phyloP scores from a whole-genome alignment of 2,329 filamentous ascomycete species.

The Colletotrichum shisoi region DNA sequence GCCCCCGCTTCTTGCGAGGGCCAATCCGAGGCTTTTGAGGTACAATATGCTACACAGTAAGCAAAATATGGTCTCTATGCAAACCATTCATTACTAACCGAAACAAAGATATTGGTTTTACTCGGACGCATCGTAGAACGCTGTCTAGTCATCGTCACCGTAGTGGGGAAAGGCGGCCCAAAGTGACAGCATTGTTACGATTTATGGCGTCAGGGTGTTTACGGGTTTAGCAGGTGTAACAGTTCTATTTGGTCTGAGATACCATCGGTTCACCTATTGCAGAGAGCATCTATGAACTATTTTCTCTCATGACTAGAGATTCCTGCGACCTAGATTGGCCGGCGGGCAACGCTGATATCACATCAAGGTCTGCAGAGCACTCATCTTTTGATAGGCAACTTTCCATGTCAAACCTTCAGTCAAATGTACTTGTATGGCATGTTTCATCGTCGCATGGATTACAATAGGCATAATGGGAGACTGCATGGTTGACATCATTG shows the following conservation, averaged over 20 bases:
- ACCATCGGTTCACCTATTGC: conserved; percentile 25
- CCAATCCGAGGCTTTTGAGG: conserved; percentile 68
- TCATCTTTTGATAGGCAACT: neutral
- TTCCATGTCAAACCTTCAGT: no score
- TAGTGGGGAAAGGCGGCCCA: neutral
- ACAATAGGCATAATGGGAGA: no score
- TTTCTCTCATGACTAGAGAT: neutral
- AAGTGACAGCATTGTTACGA: neutral
- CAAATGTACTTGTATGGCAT: no score
- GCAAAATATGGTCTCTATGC: conserved; percentile 50
- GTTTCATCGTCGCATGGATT: no score
- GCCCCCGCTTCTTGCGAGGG: conserved; percentile 77
- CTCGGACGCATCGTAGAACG: conserved; percentile 27
- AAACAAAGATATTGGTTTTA: conserved; percentile 52
- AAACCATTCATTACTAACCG: conserved; percentile 34
- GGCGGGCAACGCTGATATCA: conserved; percentile 22
- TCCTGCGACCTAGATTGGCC: conserved; percentile 15
- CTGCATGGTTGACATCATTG: no score
- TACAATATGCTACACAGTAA: conserved; percentile 86
- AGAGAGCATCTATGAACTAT: neutral
- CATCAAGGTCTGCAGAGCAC: neutral
- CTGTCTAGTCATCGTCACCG: conserved; percentile 14
- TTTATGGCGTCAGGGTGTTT: conserved; percentile 28
- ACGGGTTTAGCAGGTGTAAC: neutral
- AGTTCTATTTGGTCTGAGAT: conserved; percentile 26